Conservation (phyloP, 2,329 filamentous ascomycete species). For the Didymella segeticola region DNA sequence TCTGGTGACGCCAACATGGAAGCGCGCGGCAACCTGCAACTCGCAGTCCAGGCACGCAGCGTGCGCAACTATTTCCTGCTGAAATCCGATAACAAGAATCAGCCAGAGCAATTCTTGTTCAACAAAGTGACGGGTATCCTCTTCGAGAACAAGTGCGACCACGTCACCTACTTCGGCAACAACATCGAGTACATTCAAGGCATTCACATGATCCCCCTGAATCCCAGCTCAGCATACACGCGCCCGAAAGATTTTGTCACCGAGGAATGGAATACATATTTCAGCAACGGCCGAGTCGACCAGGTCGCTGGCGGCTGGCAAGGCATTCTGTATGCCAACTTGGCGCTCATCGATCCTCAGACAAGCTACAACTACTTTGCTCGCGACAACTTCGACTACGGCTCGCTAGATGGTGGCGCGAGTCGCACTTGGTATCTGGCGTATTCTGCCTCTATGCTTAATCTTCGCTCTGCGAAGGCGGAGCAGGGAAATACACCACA, state of each 20-base stretch:
- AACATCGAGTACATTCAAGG: constrained; percentile 71
- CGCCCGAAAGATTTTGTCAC: constrained; percentile 75
- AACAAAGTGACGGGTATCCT: constrained; percentile 79
- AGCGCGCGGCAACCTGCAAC: constrained; percentile 80
- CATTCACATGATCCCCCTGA: constrained; percentile 85
- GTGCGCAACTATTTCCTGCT: constrained; percentile 87
- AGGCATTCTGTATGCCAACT: constrained; percentile 83
- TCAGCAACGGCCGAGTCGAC: constrained; percentile 71
- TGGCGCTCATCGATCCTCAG: constrained; percentile 76
- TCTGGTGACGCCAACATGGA: constrained; percentile 80
- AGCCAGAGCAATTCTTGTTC: constrained; percentile 77
- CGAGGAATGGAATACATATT: constrained; percentile 74
- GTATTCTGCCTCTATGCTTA: constrained; percentile 42
- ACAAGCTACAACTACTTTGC: constrained; percentile 79
- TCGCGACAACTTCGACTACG: constrained; percentile 67
- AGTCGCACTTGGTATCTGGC: constrained; percentile 51
- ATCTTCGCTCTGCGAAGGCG: not conserved
- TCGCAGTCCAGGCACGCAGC: constrained; percentile 76
- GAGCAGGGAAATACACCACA: not conserved
- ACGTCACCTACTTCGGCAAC: constrained; percentile 84
- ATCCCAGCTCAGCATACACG: constrained; percentile 73
- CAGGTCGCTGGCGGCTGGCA: constrained; percentile 79
- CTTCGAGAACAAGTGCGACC: constrained; percentile 97
- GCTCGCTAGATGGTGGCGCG: constrained; percentile 81
- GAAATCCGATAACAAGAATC: constrained; percentile 70